Percentiles rank a stretch among this genome's conserved stretches.
Conservation (phyloP, 441 rosid species). For the Syzygium malaccense region DNA sequence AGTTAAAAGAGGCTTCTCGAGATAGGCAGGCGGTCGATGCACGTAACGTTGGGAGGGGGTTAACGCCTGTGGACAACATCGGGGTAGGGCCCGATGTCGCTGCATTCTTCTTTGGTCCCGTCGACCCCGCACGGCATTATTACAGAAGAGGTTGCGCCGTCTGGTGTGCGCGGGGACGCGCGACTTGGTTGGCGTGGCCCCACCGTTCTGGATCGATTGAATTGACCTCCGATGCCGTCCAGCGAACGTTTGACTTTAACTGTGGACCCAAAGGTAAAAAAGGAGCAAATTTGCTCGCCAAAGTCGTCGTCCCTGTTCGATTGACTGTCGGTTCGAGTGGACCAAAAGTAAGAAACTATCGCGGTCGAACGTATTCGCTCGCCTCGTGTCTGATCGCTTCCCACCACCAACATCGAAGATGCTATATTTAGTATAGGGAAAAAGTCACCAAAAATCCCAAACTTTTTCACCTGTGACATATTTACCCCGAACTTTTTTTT, state of each 20-base stretch:
- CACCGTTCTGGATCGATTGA: background rate
- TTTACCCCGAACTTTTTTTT: too few species aligned
- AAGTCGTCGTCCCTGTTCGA: background rate
- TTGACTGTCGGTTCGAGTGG: background rate
- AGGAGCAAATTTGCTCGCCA: background rate
- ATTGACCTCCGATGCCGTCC: background rate
- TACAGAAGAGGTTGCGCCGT: background rate
- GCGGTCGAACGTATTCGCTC: background rate
- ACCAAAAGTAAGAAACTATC: background rate
- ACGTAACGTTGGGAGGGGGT: background rate
- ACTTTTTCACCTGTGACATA: too few species aligned
- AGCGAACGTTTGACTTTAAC: background rate
- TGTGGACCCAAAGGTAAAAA: background rate
- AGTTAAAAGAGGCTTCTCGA: background rate
- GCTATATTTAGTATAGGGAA: background rate
- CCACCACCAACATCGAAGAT: too few species aligned
- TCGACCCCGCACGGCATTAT: background rate
- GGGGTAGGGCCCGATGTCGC: background rate
- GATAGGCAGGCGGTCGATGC: background rate
- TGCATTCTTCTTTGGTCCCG: fast-evolving
- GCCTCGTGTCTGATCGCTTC: background rate
- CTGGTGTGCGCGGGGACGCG: fast-evolving
- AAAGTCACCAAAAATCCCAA: too few species aligned
- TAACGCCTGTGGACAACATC: background rate
- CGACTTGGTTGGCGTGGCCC: background rate